Percentiles rank a stretch among this genome's conserved stretches.
Conservation (phyloP, 352 stramenopile species). For the Phytopythium chamaehyphon region DNA sequence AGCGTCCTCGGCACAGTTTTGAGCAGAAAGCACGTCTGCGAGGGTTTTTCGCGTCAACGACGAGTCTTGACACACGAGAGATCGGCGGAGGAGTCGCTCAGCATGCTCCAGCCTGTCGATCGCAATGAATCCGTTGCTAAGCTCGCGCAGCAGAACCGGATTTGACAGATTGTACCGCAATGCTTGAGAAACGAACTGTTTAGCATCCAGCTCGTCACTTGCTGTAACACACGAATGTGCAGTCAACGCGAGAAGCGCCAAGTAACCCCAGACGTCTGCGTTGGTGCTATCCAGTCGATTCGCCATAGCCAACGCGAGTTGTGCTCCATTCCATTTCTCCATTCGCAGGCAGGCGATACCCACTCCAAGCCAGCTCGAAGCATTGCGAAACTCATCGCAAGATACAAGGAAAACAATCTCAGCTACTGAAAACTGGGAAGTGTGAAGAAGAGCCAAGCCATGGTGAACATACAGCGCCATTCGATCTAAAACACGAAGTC, state of each 20-base stretch:
- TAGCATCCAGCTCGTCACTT: constrained; percentile 39
- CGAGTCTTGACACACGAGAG: constrained; percentile 64
- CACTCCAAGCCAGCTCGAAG: constrained; percentile 76
- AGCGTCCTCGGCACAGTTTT: constrained; percentile 77
- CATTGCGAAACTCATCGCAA: constrained; percentile 57
- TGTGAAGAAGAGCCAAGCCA: constrained; percentile 57
- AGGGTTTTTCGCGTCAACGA: constrained; percentile 73
- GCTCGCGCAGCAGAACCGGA: constrained; percentile 57
- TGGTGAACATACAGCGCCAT: constrained; percentile 53
- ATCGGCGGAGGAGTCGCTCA: constrained; percentile 59
- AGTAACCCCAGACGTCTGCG: constrained; percentile 73
- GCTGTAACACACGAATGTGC: constrained; percentile 12
- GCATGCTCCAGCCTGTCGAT: constrained; percentile 74
- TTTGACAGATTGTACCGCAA: constrained; percentile 60
- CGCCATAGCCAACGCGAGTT: constrained; percentile 65
- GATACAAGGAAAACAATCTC: constrained; percentile 51
- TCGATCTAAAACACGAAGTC: constrained; percentile 22
- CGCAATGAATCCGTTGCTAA: constrained; percentile 79
- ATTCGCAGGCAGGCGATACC: constrained; percentile 65
- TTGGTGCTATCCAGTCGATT: constrained; percentile 68
- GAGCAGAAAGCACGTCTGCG: constrained; percentile 68
- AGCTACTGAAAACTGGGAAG: constrained; percentile 50
- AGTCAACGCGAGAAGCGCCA: constrained; percentile 52
- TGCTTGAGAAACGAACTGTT: constrained; percentile 53
- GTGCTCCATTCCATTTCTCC: constrained; percentile 51